Evolutionary conservation across 768 basidiomycete species (phyloP), one percentile per base, ranked within the genome.

Genomic region (Zangia roseola): DNA sequence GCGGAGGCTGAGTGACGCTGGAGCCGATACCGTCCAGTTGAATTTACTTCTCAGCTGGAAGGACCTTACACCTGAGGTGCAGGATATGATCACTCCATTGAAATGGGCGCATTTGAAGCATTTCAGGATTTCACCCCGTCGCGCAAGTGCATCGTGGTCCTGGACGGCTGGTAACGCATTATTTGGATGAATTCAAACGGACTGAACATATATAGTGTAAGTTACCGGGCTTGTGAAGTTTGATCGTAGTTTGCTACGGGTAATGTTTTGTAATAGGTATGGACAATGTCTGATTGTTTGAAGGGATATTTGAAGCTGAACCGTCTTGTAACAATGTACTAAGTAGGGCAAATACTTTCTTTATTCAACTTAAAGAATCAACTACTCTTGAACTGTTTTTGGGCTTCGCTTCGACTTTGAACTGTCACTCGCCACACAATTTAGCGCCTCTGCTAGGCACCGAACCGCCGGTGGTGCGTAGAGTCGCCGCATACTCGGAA

Each of bases 81-180:
- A 58, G 30, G 50, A 55, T 33, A 53, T 61, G 45, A 61, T 62
- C 10, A 47, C 53, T 20, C 53, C 55, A 10, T 64, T 43, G 8
- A 57, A 54, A 25, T 64, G 59, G 58, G 26, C 37, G 3, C 14
- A 39, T 40, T 36, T 55, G 20, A 55, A 13, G 24, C 34, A 47
- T 45, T 62, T 61, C 25, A 53, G 12, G 33, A 52, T 61, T 39
- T 38, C 50, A 12, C 26, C 50, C 34, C 45, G 50, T 40, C 52
- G 40, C 34, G 12, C 50, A 17, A 47, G 49, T 20, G 50, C 26
- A 3, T 33, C 46, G 12, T 63, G 48, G 57, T 43, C 50, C 5
- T 62, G 60, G 60, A 34, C 45, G 17, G 30, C 39, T 20, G 45
- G 56, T n/a, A 34, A 46, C 14, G 24, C 26, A 3, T 34, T 61